Conservation (phyloP, 2,329 filamentous ascomycete genomes). For the Penicillium sp. region DNA sequence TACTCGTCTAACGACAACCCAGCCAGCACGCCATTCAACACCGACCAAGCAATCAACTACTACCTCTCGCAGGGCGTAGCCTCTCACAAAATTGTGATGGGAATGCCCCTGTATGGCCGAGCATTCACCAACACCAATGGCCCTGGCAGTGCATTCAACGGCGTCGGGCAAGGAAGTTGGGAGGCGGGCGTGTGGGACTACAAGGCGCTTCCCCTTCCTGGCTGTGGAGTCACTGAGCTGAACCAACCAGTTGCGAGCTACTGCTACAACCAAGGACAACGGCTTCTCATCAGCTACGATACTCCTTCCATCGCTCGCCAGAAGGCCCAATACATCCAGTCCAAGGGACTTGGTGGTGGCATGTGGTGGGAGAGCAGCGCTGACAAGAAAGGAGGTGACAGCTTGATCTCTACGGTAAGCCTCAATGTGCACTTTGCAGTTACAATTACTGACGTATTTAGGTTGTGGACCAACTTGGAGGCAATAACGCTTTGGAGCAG, state of each 20-base stretch:
- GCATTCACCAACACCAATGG: constrained; percentile 79
- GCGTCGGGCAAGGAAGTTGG: constrained; percentile 74
- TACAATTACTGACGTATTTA: constrained; percentile 7
- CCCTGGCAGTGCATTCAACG: constrained; percentile 66
- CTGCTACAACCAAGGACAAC: constrained; percentile 64
- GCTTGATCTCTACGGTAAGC: constrained; percentile 63
- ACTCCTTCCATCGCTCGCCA: constrained; percentile 64
- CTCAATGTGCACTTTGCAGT: neutral
- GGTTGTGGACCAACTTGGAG: constrained; percentile 39
- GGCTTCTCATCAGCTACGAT: constrained; percentile 74
- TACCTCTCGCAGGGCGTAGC: constrained; percentile 68
- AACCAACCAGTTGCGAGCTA: constrained; percentile 66
- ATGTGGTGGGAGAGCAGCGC: constrained; percentile 97
- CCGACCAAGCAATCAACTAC: constrained; percentile 66
- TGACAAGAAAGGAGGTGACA: constrained; percentile 65
- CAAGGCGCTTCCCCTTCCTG: constrained; percentile 74
- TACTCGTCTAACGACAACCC: constrained; percentile 61
- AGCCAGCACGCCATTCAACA: constrained; percentile 73
- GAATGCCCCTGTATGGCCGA: constrained; percentile 92
- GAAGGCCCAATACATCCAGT: constrained; percentile 73
- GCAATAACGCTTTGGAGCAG: constrained; percentile 44
- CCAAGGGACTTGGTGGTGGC: constrained; percentile 72
- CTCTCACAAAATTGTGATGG: constrained; percentile 74
- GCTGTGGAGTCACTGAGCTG: constrained; percentile 64
- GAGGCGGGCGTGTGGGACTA: constrained; percentile 86